Evolutionary conservation across 2,329 filamentous ascomycete genomes (phyloP).

Genomic region (Didymella lethalis): DNA sequence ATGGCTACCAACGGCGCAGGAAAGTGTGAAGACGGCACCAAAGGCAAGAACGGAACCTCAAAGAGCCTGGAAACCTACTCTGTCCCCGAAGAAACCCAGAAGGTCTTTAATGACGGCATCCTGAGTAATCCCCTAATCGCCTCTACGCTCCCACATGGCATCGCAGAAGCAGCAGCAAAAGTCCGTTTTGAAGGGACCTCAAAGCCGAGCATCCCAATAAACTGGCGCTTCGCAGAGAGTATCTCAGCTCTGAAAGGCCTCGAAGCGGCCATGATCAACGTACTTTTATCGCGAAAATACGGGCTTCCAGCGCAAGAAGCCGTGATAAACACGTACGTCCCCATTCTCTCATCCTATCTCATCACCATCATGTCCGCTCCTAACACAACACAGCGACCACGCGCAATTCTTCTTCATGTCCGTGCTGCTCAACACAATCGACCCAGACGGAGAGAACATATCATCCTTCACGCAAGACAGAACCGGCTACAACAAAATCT

Average conservation of each 20-base stretch:
- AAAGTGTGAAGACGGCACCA: neutral
- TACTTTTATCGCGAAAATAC: conserved; percentile 59
- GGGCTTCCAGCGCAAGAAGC: conserved; percentile 50
- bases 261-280: conserved; percentile 58
- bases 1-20: conserved; percentile 14
- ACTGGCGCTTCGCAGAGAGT: conserved; percentile 65
- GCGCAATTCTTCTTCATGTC: conserved; percentile 57
- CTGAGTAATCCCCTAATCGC: conserved; percentile 54
- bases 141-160: conserved; percentile 48
- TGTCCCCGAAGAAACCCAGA: conserved; percentile 36
- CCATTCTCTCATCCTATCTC: no score
- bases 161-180: conserved; percentile 45
- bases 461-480: conserved; percentile 20
- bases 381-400: conserved; percentile 47
- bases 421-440: conserved; percentile 46
- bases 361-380: no score
- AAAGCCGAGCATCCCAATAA: conserved; percentile 60
- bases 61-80: conserved; percentile 33
- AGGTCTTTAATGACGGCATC: conserved; percentile 51
- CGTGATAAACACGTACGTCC: conserved; percentile 57
- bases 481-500: conserved; percentile 32
- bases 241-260: conserved; percentile 59
- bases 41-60: conserved; percentile 7
- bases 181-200: conserved; percentile 56
- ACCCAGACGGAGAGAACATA: conserved; percentile 42